Evolutionary conservation across 1,139 yeast species (phyloP), one percentile per base, ranked within the genome.

Genomic region (Candida frijolesensis): DNA sequence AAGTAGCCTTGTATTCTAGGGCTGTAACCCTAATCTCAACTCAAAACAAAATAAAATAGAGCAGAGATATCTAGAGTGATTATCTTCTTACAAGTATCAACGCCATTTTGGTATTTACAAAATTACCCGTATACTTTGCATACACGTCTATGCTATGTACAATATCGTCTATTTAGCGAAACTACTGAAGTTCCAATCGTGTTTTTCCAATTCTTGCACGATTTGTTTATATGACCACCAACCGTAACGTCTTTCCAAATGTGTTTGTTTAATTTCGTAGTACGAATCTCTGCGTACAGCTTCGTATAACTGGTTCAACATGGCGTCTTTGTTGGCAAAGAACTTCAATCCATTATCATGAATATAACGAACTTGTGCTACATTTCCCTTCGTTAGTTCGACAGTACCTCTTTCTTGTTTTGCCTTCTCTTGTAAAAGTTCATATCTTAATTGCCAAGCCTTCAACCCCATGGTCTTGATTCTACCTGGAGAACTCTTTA

Each of bases 401-500:
- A 42, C 19, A 19, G 25, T 29, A 15, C 54, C 54, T 44, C 53
- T 50, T 45, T 66, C 63, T 39, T 65, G 53, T 30, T 60, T 54
- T 54, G 70, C 71, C 48, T 61, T 57, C 45, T 64, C 60, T 54
- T 66, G 65, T 61, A 92, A 68, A 25, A 94, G 84, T 51, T 83
- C 80, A 68, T 87, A 91, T 64, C 94, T 85, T 60, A 94, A 76
- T 62, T 80, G 82, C 98, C 98, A 94, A 30, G 97, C 99, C 52
- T 81, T 78, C 51, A 92, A 87, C 0, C 99, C 99, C 63, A 94
- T 74, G 63, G 95, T 96, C 74, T 94, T 94, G 57, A 89, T 77
- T 70, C 99, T 80, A 3, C 96, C 96, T 10, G 96, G 78, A 59
- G 87, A 89, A 54, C 90, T 96, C 71, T 94, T 94, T 51, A 84